Evolutionary conservation across 768 basidiomycete species (phyloP).

Genomic region (Candolleomyces aberdarensis): DNA sequence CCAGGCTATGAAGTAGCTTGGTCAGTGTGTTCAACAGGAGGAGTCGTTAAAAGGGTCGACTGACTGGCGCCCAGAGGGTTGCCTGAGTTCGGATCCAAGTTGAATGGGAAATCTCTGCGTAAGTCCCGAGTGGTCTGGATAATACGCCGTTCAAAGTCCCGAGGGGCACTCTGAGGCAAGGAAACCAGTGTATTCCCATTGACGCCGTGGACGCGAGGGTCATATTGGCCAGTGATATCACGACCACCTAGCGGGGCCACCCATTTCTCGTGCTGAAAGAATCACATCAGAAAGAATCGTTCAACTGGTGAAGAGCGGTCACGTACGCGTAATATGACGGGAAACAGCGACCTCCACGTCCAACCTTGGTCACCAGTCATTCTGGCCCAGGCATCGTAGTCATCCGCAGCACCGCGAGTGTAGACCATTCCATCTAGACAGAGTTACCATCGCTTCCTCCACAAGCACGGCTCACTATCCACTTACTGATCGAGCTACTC

Average conservation of each 20-base stretch:
- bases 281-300: neutral
- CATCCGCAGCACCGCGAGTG: slow-evolving; percentile 31
- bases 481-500: slow-evolving; percentile 17
- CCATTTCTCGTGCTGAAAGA: slow-evolving; percentile 30
- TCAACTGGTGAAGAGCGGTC: no score
- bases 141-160: slow-evolving; percentile 26
- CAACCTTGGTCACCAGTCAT: slow-evolving; percentile 46
- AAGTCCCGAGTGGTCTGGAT: slow-evolving; percentile 29
- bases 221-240: slow-evolving; percentile 32
- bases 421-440: slow-evolving; percentile 22
- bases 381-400: slow-evolving; percentile 50
- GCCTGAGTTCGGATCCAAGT: slow-evolving; percentile 28
- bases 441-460: no score
- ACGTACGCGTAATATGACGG: slow-evolving; percentile 22
- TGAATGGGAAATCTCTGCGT: slow-evolving; percentile 20
- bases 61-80: slow-evolving; percentile 25
- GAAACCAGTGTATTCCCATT: slow-evolving; percentile 29
- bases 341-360: slow-evolving; percentile 25
- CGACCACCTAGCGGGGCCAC: slow-evolving; percentile 34
- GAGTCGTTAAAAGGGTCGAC: neutral
- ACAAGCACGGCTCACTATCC: slow-evolving; percentile 3
- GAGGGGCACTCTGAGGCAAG: slow-evolving; percentile 26
- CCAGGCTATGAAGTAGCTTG: slow-evolving; percentile 13
- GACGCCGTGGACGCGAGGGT: slow-evolving; percentile 34
- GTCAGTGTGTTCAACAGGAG: neutral